Conservation (phyloP, 352 stramenopile species). For the Globisporangium nagaii region DNA sequence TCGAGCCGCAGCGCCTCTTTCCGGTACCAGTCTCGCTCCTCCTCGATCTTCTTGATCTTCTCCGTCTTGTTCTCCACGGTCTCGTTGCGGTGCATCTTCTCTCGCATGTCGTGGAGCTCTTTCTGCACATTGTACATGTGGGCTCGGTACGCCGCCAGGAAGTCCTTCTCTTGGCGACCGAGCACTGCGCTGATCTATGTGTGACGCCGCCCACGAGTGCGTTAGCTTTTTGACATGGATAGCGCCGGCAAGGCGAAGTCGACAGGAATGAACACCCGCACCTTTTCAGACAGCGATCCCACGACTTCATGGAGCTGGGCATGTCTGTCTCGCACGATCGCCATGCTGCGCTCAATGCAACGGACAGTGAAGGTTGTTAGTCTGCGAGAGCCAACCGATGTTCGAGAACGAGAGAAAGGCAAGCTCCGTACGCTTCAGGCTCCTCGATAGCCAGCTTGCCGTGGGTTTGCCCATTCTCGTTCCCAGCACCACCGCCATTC, state of each 20-base stretch:
- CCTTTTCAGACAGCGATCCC: constrained; percentile 78
- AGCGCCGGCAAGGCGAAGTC: background rate
- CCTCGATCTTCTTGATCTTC: constrained; percentile 91
- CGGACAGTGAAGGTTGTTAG: background rate
- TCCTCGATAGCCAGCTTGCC: constrained; percentile 25
- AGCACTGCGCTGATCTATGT: constrained; percentile 83
- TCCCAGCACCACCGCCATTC: constrained; percentile 17
- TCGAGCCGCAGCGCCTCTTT: constrained; percentile 90
- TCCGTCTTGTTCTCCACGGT: constrained; percentile 82
- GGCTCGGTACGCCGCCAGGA: constrained; percentile 89
- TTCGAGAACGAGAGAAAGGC: background rate
- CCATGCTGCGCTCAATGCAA: constrained; percentile 44
- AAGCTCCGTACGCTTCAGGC: constrained; percentile 37
- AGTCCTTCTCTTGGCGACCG: constrained; percentile 89
- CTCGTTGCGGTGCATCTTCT: constrained; percentile 88
- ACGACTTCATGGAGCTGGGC: constrained; percentile 78
- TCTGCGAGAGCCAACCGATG: background rate
- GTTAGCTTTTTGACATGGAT: background rate
- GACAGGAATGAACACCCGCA: constrained; percentile 2
- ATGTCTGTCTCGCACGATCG: constrained; percentile 70
- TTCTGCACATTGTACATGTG: constrained; percentile 96
- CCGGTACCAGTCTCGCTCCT: constrained; percentile 93
- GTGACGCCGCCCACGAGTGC: background rate
- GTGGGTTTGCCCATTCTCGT: background rate
- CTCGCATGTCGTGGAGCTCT: constrained; percentile 89